Base-by-base conservation (phyloP, 108 stramenopile species). In the Pseudonitzschia multistriata region DNA sequence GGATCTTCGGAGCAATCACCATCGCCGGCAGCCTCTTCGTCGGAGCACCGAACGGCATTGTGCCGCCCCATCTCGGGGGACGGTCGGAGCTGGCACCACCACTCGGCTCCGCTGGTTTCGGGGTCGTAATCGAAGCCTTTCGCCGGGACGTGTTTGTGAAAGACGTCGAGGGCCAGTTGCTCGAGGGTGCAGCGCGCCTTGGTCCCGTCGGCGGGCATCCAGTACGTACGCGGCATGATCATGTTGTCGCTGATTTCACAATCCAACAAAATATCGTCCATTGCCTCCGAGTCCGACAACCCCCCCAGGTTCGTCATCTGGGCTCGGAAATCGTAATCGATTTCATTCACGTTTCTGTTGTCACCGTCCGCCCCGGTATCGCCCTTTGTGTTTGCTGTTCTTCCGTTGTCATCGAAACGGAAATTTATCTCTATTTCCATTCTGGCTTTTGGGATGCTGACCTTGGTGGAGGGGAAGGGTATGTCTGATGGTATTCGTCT, bases 81-180 rank as follows among this genome's bases (percentile, higher is more conserved):
- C 11, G 88, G 91, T 48, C 88, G 81, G 28, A 93, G 71, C 65
- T 93, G 91, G 5, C 87, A 85, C 91, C 91, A 93, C 88, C 88
- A 93, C 73, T 93, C 91, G 25, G 89, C 88, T 8, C 91, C 91
- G 5, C 83, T 85, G 14, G 70, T 81, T 61, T 30, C 33, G 5
- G 24, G 33, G 40, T 70, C 67, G 54, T 77, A 75, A 29, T 66
- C 50, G 30, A 62, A 35, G 2, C 25, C 50, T 24, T 28, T 10
- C 2, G 25, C 40, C 13, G 74, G 60, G 10, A 85, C 84, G 48
- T 93, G 91, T 42, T 80, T 77, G 39, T 84, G 75, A 78, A 93
- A 93, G 21, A 93, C 67, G 70, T 93, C 81, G 42, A 85, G 19
- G 14, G 91, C 88, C 57, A 87, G 63, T 59, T 82, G 77, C 73